Evolutionary conservation across 306 rosid genomes (phyloP).

Genomic region (Inga leiocalycina): DNA sequence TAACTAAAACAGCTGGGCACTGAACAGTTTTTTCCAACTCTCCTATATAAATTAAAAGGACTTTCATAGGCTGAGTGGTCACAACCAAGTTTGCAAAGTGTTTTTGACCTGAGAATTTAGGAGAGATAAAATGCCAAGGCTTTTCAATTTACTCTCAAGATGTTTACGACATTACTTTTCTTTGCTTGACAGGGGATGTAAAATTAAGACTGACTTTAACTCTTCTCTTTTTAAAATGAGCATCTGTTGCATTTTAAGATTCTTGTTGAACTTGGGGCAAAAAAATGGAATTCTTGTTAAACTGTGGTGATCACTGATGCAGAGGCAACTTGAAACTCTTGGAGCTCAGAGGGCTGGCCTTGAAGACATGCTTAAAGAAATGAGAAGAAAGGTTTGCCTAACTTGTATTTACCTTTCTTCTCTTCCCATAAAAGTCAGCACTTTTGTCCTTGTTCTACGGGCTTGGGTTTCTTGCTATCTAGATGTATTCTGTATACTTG

Average conservation of each 20-base stretch:
- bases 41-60: background rate
- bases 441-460: conserved; percentile 12
- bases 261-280: conserved; percentile 16
- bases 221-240: background rate
- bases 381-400: conserved; percentile 88
- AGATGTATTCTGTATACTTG: background rate
- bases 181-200: conserved; percentile 5
- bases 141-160: background rate
- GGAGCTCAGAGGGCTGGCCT: conserved; percentile 99
- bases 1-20: background rate
- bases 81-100: background rate
- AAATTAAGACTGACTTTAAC: conserved; percentile 17
- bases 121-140: background rate
- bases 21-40: conserved; percentile 8
- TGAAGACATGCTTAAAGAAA: conserved; percentile 99
- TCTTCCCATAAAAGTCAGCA: conserved; percentile 9
- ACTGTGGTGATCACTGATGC: conserved; percentile 47
- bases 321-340: conserved; percentile 97
- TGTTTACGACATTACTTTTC: conserved; percentile 2
- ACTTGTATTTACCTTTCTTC: background rate
- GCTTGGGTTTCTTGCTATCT: conserved; percentile 3
- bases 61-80: conserved; percentile 16
- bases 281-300: conserved; percentile 7
- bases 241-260: conserved; percentile 22
- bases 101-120: background rate